phyloP scores from a whole-genome alignment of 768 basidiomycete species.

The Rhodocollybia butyracea region DNA sequence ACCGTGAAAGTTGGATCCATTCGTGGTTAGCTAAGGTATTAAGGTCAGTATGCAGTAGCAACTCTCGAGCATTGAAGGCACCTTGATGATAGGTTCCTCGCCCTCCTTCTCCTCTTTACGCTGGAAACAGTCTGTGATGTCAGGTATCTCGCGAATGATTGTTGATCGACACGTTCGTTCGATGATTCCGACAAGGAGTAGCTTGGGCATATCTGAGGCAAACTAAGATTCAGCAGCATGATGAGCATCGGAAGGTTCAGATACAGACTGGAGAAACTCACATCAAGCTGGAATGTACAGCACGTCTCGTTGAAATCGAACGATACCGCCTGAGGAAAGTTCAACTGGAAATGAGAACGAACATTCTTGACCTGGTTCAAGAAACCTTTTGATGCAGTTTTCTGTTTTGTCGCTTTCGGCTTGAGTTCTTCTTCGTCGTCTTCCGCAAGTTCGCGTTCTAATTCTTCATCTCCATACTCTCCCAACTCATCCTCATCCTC shows the following conservation, averaged over 20 bases:
- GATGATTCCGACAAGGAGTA: conserved; percentile 90
- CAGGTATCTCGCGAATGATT: conserved; percentile 85
- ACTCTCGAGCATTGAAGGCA: conserved; percentile 8
- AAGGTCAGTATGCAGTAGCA: conserved; percentile 1
- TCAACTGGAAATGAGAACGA: conserved; percentile 50
- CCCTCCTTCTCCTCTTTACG: conserved; percentile 59
- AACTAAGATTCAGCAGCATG: conserved; percentile 51
- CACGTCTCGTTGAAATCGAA: conserved; percentile 65
- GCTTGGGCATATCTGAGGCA: conserved; percentile 82
- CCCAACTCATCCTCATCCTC: conserved; percentile 46
- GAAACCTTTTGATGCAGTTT: conserved; percentile 26
- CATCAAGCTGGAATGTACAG: conserved; percentile 84
- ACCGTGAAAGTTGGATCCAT: conserved; percentile 90
- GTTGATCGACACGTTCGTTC: conserved; percentile 84
- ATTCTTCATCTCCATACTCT: conserved; percentile 49
- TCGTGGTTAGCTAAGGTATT: conserved; percentile 64
- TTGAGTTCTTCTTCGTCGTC: conserved; percentile 37
- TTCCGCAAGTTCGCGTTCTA: conserved; percentile 62
- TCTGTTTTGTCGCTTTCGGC: conserved; percentile 22
- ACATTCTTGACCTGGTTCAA: conserved; percentile 40
- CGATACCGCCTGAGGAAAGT: conserved; percentile 63
- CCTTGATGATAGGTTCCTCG: conserved; percentile 45
- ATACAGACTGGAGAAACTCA: conserved; percentile 31
- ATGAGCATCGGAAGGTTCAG: neutral
- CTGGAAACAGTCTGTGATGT: conserved; percentile 86